Percentiles rank a stretch among this genome's conserved stretches.
Evolutionary conservation across 768 basidiomycete genomes (phyloP).

Genomic region (Pleurotus citrinopileatus): DNA sequence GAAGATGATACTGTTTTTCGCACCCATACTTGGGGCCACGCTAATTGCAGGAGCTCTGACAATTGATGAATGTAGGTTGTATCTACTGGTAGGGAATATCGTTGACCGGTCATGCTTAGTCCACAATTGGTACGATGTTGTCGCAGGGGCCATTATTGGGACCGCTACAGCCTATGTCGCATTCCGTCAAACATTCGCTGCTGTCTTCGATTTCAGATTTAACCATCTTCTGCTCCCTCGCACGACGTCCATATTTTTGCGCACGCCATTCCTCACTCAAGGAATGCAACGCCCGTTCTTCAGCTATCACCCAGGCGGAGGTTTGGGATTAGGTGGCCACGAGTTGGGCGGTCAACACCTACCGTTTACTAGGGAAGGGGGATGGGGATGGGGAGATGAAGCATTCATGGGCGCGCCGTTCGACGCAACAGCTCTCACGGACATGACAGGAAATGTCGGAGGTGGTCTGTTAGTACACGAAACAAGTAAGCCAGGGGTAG

Average conservation of each 20-base stretch:
- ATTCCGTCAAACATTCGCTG: conserved; percentile 54
- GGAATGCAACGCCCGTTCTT: conserved; percentile 27
- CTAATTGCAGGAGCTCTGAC: conserved; percentile 56
- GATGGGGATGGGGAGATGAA: conserved; percentile 38
- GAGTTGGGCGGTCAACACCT: conserved; percentile 27
- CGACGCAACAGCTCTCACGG: conserved; percentile 33
- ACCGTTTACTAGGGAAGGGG: conserved; percentile 44
- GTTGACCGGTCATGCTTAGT: conserved; percentile 18
- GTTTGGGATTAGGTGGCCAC: neutral
- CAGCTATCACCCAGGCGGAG: conserved; percentile 28
- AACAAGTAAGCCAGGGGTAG: neutral
- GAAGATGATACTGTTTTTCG: conserved; percentile 59
- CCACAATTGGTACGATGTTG: conserved; percentile 59
- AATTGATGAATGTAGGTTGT: conserved; percentile 48
- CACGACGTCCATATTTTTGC: conserved; percentile 40
- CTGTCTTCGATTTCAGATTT: conserved; percentile 55
- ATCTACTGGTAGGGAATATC: neutral
- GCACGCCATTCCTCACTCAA: conserved; percentile 24
- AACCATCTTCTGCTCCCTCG: conserved; percentile 59
- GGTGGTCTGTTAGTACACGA: neutral
- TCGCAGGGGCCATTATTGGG: conserved; percentile 52
- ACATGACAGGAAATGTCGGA: conserved; percentile 13
- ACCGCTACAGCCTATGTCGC: conserved; percentile 45
- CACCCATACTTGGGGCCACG: conserved; percentile 51
- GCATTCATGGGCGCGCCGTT: conserved; percentile 39